Evolutionary conservation across 164 flowering plant species (phyloP), one percentile per base, ranked within the genome.

Genomic region (Vitis cinerea): DNA sequence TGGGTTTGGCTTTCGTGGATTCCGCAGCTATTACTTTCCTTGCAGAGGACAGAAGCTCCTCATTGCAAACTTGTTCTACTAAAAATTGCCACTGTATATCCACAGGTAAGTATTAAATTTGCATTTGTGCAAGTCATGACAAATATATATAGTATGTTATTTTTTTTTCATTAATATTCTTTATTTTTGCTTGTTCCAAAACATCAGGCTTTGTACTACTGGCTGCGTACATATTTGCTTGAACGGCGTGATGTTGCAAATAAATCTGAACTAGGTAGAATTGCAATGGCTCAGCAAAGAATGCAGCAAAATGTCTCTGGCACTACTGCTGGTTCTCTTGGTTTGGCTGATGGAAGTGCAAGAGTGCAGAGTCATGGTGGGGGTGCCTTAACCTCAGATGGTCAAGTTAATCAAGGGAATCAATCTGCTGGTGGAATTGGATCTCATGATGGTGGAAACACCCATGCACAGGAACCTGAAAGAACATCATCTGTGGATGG

Each of bases 1-100:
- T 96, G 97, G 98, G 93, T 92, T 71, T 96, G 99, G 99, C 98
- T 96, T 73, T 86, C 95, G 27, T 96, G 99, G 99, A 90, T 96
- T 74, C 98, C 98, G 1, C 99, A 96, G 79, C 80, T 96, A 60
- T 78, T 96, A 72, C 97, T 96, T 69, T 96, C 99, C 59, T 75
- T 96, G 74, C 99, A 96, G 72, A 86, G 98, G 79, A 72, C 91
- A 51, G 99, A 93, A 71, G 96, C 97, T 68, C 92, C 93, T 64
- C 99, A 93, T 71, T 90, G 95, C 81, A 96, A 96, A 72, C 95
- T 89, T 72, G 97, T 93, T 60, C 75, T 96, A 19, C 78, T 89
- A 8, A 96, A 93, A 80, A 80, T 96, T 75, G 95, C 99, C 17
- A 81, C 90, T 12, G 84, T 92, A 31, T 96, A 83, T 81, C 99